phyloP scores from a whole-genome alignment of 352 stramenopile genomes.

The Globisporangium paddicum region DNA sequence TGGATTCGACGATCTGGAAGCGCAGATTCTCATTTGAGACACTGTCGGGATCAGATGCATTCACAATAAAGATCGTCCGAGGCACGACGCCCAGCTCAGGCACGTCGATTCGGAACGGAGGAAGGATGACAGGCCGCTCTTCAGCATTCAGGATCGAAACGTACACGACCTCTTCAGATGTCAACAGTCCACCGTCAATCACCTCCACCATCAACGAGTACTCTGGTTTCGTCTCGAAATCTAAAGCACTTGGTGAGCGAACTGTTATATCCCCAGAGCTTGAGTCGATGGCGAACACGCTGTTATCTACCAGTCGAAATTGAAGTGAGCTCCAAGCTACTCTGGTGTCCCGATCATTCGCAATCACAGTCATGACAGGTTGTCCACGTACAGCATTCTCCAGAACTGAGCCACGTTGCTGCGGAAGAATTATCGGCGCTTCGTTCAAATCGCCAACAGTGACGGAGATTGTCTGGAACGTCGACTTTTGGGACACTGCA shows the following conservation, averaged over 20 bases:
- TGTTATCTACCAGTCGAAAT: constrained; percentile 5
- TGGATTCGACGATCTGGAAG: constrained; percentile 16
- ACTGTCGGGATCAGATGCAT: constrained; percentile 43
- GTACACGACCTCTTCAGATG: constrained; percentile 16
- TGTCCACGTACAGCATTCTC: constrained; percentile 3
- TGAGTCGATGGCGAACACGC: constrained; percentile 9
- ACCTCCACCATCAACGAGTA: constrained; percentile 20
- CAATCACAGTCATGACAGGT: background rate
- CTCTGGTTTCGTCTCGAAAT: constrained; percentile 25
- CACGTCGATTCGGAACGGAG: background rate
- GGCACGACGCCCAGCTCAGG: constrained; percentile 37
- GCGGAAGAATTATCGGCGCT: background rate
- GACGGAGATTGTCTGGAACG: constrained; percentile 2
- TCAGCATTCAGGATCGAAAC: constrained; percentile 16
- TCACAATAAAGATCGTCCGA: constrained; percentile 31
- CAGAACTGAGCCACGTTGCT: constrained; percentile 1
- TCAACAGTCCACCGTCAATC: constrained; percentile 23
- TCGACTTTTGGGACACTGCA: background rate
- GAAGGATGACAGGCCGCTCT: background rate
- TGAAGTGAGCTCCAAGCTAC: background rate
- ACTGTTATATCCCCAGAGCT: constrained; percentile 13
- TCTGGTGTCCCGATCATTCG: constrained; percentile 3
- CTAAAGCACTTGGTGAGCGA: constrained; percentile 9
- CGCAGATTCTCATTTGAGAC: constrained; percentile 24
- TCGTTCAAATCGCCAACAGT: constrained; percentile 8